Base-by-base conservation (phyloP, 345 rosid species). In the Erucastrum elatum region DNA sequence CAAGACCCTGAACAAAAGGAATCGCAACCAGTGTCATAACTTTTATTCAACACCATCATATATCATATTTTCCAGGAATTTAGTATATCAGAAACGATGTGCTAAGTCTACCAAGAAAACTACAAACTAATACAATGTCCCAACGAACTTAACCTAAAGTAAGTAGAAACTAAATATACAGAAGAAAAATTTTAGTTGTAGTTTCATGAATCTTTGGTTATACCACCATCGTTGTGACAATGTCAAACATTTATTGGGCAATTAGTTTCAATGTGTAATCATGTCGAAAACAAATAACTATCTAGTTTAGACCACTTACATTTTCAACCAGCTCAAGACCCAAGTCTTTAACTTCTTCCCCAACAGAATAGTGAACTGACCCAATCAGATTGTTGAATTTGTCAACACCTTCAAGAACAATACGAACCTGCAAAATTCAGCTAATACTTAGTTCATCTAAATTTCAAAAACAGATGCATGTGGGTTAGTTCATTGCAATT, bases 351-450 rank as follows among this genome's bases (percentile, higher is more conserved):
- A 94, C 94, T 29, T 88, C 74, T n/a, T 93, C 96, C 31, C 92
- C 94, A 29, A 90, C 98, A 11, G 97, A 87, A 78, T 96, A 96
- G 84, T 88, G 87, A 26, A 96, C 88, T 2, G 99, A 90, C 25
- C 99, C 99, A 80, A 96, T 89, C 90, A 96, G 84, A 82, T 91
- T 96, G 86, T 87, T 90, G 86, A 86, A 89, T 72, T 93, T 91
- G 85, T 96, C 99, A 72, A 89, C 94, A 31, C 98, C 98, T 88
- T 96, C 99, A 72, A 96, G 86, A 70, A 96, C 98, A 82, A 96
- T 87, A 27, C 99, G 97, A 27, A 96, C 99, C 99, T 96, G 74
- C 59, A 81, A 79, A 81, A 74, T 34, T 71, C 82, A 75, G 74
- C 53, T 60, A 37, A 53, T 51, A 65, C 26, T 84, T 69, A 76